phyloP scores from a whole-genome alignment of 1,139 yeast genomes.

The Taiozyma sp. region DNA sequence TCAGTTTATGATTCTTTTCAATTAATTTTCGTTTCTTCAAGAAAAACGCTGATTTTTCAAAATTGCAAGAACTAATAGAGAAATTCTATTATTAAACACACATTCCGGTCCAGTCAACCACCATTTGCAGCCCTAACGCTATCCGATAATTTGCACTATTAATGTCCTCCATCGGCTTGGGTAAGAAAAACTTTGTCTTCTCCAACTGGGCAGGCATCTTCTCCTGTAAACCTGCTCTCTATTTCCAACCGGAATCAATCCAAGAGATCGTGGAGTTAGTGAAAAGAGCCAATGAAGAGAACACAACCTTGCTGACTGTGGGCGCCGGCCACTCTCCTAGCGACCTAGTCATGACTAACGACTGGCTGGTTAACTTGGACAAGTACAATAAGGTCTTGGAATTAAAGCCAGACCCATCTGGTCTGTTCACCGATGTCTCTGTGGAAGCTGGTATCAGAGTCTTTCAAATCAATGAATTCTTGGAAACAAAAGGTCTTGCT shows the following conservation, averaged over 20 bases:
- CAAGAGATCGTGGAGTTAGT: constrained; percentile 66
- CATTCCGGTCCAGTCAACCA: too few species aligned
- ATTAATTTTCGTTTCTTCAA: neutral
- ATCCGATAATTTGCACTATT: neutral
- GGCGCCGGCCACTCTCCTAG: constrained; percentile 98
- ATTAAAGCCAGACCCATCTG: constrained; percentile 35
- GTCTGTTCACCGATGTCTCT: constrained; percentile 79
- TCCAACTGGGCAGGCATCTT: constrained; percentile 94
- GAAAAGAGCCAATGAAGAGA: constrained; percentile 51
- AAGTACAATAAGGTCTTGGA: constrained; percentile 55
- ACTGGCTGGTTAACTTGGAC: constrained; percentile 89
- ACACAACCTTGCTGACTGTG: constrained; percentile 74
- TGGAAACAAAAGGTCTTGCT: constrained; percentile 65
- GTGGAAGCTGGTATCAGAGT: constrained; percentile 91
- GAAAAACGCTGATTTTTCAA: neutral
- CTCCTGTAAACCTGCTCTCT: constrained; percentile 67
- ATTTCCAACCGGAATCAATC: constrained; percentile 66
- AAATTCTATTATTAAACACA: too few species aligned
- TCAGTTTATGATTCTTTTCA: neutral
- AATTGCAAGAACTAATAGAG: too few species aligned
- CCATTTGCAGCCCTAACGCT: neutral
- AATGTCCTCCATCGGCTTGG: constrained; percentile 18
- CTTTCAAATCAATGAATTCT: constrained; percentile 66
- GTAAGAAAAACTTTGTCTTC: constrained; percentile 27
- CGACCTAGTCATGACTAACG: constrained; percentile 80